phyloP scores from a whole-genome alignment of 345 rosid genomes.

The Pseudoturritis turrita region DNA sequence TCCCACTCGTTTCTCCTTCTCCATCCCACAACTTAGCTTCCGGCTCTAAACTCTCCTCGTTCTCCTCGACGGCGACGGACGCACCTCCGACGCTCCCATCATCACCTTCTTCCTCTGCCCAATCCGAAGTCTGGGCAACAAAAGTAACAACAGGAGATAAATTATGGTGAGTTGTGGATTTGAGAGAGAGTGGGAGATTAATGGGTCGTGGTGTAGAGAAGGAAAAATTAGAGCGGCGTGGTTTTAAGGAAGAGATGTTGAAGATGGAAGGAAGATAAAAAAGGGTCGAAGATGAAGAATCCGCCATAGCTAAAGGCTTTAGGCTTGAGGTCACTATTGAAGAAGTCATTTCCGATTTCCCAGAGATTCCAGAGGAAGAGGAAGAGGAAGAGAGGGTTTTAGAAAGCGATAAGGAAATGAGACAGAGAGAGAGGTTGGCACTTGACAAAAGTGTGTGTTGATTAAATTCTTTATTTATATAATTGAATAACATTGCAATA shows the following conservation, averaged over 20 bases:
- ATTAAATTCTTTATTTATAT: too few species aligned
- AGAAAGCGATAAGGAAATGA: neutral
- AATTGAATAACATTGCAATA: too few species aligned
- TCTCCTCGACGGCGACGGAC: constrained; percentile 22
- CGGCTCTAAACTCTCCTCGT: neutral
- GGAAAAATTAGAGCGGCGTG: constrained; percentile 24
- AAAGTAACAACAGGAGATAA: constrained; percentile 34
- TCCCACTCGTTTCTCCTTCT: too few species aligned
- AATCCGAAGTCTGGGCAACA: constrained; percentile 50
- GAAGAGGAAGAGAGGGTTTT: neutral
- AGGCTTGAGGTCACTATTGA: constrained; percentile 30
- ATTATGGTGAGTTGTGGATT: constrained; percentile 22
- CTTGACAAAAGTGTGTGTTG: neutral
- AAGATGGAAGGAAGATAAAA: constrained; percentile 38
- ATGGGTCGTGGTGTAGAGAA: constrained; percentile 24
- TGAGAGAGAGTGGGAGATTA: constrained; percentile 31
- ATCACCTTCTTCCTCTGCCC: constrained; percentile 38
- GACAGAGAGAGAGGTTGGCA: neutral
- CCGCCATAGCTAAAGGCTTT: constrained; percentile 45
- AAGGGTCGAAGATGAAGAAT: constrained; percentile 35
- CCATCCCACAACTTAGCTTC: too few species aligned
- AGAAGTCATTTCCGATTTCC: constrained; percentile 29
- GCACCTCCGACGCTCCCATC: constrained; percentile 3
- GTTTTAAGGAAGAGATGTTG: constrained; percentile 27
- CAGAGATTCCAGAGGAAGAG: neutral